A percentile compares a stretch with the other conserved stretches of the same genome.
Evolutionary conservation across 1,284 basidiomycete species (phyloP).

Genomic region (Cryptococcus floricola): DNA sequence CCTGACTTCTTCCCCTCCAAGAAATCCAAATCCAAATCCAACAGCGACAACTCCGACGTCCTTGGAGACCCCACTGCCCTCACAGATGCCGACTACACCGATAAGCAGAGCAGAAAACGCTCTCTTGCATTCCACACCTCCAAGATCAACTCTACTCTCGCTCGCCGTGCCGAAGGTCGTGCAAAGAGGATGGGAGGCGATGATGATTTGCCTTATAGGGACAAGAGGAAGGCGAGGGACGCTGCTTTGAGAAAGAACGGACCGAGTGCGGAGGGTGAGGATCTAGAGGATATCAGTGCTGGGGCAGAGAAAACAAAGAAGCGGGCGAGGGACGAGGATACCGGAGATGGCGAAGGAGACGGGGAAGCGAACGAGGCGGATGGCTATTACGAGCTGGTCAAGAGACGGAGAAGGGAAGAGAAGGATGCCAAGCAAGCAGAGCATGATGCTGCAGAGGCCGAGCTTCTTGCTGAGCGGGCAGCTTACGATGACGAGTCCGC

Average conservation of each 20-base stretch:
- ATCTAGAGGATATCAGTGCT: conserved; percentile 38
- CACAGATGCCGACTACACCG: conserved; percentile 65
- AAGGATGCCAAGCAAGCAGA: conserved; percentile 74
- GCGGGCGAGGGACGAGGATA: conserved; percentile 49
- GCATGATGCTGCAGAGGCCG: conserved; percentile 65
- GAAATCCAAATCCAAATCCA: conserved; percentile 25
- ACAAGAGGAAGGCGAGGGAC: conserved; percentile 50
- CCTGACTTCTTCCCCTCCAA: conserved; percentile 24
- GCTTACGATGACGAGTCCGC: conserved; percentile 55
- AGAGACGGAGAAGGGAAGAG: conserved; percentile 64
- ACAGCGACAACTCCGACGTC: conserved; percentile 53
- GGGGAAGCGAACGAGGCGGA: conserved; percentile 53
- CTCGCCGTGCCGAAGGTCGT: conserved; percentile 64
- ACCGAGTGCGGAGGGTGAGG: conserved; percentile 35
- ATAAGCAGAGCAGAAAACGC: conserved; percentile 74
- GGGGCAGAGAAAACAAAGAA: conserved; percentile 50
- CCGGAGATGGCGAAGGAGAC: conserved; percentile 50
- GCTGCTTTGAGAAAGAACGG: conserved; percentile 51
- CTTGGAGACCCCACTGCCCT: conserved; percentile 73
- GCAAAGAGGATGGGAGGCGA: conserved; percentile 60
- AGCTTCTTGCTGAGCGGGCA: conserved; percentile 52
- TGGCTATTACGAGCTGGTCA: conserved; percentile 85
- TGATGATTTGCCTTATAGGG: conserved; percentile 61
- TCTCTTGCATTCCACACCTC: conserved; percentile 86
- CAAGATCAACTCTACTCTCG: conserved; percentile 73